Conservation (phyloP, 257 asterid genomes). For the Coffea canephora region DNA sequence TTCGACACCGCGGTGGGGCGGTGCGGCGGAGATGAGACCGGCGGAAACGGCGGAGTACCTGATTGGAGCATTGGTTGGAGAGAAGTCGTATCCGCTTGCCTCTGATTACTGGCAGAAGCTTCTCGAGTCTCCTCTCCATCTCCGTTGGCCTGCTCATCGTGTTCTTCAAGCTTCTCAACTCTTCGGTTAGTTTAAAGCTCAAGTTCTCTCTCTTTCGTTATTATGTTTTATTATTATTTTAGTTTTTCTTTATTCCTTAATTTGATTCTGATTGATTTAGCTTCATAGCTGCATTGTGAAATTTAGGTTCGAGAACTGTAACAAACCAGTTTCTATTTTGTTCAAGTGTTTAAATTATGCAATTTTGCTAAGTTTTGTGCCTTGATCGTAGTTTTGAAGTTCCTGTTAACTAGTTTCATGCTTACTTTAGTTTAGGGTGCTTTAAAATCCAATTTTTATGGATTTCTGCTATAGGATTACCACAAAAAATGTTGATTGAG, state of each 20-base stretch:
- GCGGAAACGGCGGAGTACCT: constrained; percentile 77
- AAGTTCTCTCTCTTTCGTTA: background rate
- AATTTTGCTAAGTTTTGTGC: background rate
- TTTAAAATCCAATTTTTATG: background rate
- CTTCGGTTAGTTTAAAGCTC: constrained; percentile 52
- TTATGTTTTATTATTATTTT: background rate
- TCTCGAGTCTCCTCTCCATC: constrained; percentile 80
- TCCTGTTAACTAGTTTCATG: background rate
- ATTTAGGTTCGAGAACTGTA: background rate
- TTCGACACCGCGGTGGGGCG: constrained; percentile 66
- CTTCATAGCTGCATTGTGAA: constrained; percentile 3
- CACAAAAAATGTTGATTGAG: background rate
- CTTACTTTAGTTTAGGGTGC: background rate
- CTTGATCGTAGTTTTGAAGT: constrained; percentile 1
- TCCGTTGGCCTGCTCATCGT: constrained; percentile 77
- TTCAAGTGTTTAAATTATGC: background rate
- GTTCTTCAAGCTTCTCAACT: constrained; percentile 71
- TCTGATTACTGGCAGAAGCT: constrained; percentile 99
- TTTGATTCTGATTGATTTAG: background rate
- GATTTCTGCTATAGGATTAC: background rate
- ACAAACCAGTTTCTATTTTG: background rate
- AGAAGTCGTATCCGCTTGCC: constrained; percentile 66
- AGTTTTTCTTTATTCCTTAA: background rate
- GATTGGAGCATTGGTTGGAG: constrained; percentile 73
- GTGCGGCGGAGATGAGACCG: constrained; percentile 61